These are phyloP conservation scores for Juncus inflexus DNA, from an alignment of 176 grass and related monocot genomes.

Conservation along the genomic window DNA sequence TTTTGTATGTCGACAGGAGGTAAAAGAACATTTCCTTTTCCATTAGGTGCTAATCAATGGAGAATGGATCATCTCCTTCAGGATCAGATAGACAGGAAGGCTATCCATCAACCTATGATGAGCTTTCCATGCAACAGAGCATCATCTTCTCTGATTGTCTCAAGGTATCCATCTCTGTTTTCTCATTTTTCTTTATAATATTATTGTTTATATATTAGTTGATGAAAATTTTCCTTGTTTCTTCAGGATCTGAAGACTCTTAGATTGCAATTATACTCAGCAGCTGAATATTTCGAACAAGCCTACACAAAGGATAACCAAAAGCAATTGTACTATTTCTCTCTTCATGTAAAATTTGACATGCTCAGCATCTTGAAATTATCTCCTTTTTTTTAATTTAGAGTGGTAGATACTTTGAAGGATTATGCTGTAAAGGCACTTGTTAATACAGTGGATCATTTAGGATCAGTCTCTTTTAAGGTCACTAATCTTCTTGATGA, in stretches of 20 bases:
- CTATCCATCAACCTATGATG: constrained; percentile 36
- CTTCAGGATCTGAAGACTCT: constrained; percentile 71
- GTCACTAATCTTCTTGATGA: constrained; percentile 49
- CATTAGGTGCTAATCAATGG: not conserved
- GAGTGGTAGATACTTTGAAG: constrained; percentile 58
- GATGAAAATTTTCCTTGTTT: not conserved
- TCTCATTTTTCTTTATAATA: constrained; percentile 4
- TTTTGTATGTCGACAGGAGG: not conserved
- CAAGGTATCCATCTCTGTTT: constrained; percentile 41
- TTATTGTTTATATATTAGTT: constrained; percentile 8
- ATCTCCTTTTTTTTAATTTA: constrained; percentile 18
- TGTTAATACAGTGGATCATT: constrained; percentile 75
- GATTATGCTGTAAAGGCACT: constrained; percentile 73
- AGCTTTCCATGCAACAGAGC: constrained; percentile 52
- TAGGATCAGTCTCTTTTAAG: constrained; percentile 79
- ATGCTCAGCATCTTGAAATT: not conserved
- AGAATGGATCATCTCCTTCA: constrained; percentile 7
- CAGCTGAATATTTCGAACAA: constrained; percentile 80
- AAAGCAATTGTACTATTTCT: constrained; percentile 37
- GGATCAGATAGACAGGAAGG: constrained; percentile 13
- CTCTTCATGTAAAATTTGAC: not conserved
- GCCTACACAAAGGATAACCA: constrained; percentile 48
- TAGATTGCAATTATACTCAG: constrained; percentile 66
- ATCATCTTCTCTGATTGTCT: constrained; percentile 72
- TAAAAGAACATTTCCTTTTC: no score